Conservation (phyloP, 2,329 filamentous ascomycete genomes). For the Sclerotinia nivalis region DNA sequence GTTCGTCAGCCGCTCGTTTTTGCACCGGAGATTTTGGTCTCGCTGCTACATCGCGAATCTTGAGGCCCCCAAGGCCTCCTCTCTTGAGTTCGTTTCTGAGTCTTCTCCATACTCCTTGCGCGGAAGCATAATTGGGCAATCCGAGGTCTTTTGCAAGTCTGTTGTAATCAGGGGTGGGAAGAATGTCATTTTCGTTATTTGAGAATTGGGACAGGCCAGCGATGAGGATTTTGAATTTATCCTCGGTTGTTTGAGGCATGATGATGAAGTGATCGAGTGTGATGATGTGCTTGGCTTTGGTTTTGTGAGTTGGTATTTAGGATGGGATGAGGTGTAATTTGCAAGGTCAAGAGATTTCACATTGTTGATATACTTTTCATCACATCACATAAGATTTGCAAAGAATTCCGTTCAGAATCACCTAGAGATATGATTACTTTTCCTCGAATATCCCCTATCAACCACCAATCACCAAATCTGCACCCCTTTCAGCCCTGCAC, state of each 20-base stretch:
- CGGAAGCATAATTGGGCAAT: background rate
- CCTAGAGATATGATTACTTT: background rate
- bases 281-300: background rate
- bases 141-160: constrained; percentile 4
- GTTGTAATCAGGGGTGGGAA: background rate
- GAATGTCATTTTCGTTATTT: background rate
- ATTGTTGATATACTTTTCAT: background rate
- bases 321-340: background rate
- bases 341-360: background rate
- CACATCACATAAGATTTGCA: background rate
- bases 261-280: background rate
- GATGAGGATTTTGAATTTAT: background rate
- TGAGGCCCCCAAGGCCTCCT: background rate
- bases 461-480: constrained; percentile 8
- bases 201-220: background rate
- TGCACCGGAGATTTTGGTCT: background rate
- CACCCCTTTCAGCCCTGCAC: constrained; percentile 11
- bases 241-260: background rate
- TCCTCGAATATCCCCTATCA: constrained; percentile 3
- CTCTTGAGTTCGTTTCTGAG: background rate
- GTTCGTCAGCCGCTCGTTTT: background rate
- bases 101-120: background rate
- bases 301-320: background rate
- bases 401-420: background rate
- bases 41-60: background rate